Conservation (phyloP, 176 grass and related monocot genomes). For the Ampelocalamus luodianensis region DNA sequence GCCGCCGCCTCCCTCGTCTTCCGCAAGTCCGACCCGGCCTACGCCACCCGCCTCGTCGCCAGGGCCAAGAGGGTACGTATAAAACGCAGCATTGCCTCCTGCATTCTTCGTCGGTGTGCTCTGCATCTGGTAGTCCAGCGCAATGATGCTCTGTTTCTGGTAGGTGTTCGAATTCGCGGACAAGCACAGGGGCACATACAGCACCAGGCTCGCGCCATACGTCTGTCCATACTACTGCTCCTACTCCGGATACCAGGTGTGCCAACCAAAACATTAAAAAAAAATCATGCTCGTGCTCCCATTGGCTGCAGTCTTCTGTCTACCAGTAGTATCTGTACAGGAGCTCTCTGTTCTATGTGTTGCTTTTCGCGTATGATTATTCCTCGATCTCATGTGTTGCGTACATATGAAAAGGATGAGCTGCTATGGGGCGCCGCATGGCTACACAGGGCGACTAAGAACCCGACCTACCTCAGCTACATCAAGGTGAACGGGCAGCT, state of each 20-base stretch:
- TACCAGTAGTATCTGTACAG: not conserved
- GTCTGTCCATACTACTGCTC: conserved; percentile 97
- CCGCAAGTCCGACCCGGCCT: conserved; percentile 76
- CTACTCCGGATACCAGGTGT: conserved; percentile 91
- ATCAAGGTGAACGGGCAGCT: conserved; percentile 83
- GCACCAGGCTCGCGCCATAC: conserved; percentile 57
- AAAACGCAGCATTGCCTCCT: not conserved
- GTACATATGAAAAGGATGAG: conserved; percentile 58
- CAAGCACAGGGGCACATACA: conserved; percentile 88
- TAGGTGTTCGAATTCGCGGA: conserved; percentile 93
- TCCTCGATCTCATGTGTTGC: not conserved
- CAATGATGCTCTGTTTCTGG: not conserved
- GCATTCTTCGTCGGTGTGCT: not conserved
- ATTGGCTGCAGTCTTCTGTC: conserved; percentile 16
- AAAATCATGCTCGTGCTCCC: not conserved
- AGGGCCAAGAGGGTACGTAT: conserved; percentile 65
- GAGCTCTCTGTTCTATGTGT: conserved; percentile 5
- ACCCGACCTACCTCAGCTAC: conserved; percentile 72
- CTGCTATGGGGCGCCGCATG: conserved; percentile 89
- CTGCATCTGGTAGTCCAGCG: not conserved
- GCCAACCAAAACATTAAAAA: not conserved
- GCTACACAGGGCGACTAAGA: conserved; percentile 87
- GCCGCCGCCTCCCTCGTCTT: conserved; percentile 83
- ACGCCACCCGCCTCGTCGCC: conserved; percentile 67
- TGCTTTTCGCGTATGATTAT: not conserved